Evolutionary conservation across 2,329 filamentous ascomycete genomes (phyloP), one percentile per base, ranked within the genome.

Genomic region (Claviceps fusiformis): DNA sequence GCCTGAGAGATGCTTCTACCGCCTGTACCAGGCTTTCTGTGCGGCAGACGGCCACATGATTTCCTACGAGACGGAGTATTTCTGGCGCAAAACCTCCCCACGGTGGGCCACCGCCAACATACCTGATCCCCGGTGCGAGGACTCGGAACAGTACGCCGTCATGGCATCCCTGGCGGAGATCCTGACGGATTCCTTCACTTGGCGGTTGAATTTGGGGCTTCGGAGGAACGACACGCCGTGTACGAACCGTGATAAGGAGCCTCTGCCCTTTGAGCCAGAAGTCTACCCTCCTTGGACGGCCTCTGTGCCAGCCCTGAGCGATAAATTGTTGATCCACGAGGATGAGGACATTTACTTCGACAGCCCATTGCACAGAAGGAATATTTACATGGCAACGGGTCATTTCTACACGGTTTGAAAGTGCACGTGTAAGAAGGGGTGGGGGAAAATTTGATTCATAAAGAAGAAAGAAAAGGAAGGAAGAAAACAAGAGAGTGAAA

Each of bases 21-120:
- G 62, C 17, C 56, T 65, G 3, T 65, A 65, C 51, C 63, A 66
- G 55, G 62, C 61, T 15, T 56, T 64, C n/a, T 64, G 62, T 52
- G 61, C 61, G 39, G 56, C 56, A 11, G 59, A 65, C 53, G 63
- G 61, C 10, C 43, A 54, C 6, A 55, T 63, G 27, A 59, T 64
- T 8, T 57, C 59, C 24, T 64, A 62, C 35, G 63, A 64, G 56
- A 60, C 60, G 11, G 62, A 65, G 57, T 66, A 66, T 49, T 59
- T 64, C 46, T 66, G 62, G 61, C 55, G 58, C 10, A 59, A 59
- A n/a, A 31, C 49, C 17, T 56, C 58, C 37, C 59, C 59, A 7
- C 27, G 29, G 11, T 65, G 61, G 64, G 55, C 57, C 3, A 54
- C 54, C 29, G 54, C 49, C 5, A 55, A 55, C 19, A 57, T 64